These are phyloP conservation scores for Candida chauliodis DNA, from an alignment of 805 yeast genomes.

Conservation along the genomic window DNA sequence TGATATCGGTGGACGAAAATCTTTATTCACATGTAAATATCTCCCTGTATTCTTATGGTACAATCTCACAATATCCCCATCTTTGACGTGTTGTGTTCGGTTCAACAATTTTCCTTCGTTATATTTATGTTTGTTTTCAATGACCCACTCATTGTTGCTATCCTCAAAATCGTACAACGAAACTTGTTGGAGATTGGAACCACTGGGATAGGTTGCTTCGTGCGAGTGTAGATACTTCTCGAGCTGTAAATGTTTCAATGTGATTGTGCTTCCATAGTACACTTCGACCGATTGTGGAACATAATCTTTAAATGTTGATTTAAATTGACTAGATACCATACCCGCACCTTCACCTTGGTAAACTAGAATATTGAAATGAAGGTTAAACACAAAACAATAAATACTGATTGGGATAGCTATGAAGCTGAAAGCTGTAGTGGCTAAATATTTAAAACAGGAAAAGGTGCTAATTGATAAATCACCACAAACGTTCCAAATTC, in stretches of 20 bases:
- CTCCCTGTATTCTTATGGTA: conserved; percentile 68
- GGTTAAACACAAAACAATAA: conserved; percentile 53
- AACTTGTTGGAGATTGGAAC: conserved; percentile 75
- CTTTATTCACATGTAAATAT: conserved; percentile 60
- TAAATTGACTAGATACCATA: conserved; percentile 64
- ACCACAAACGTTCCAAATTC: conserved; percentile 67
- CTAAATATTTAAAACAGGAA: conserved; percentile 37
- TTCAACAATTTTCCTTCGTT: conserved; percentile 38
- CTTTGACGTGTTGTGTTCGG: conserved; percentile 36
- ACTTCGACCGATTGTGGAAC: conserved; percentile 56
- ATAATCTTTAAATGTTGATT: conserved; percentile 49
- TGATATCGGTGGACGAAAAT: conserved; percentile 78
- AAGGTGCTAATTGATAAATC: conserved; percentile 51
- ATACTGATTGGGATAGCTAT: conserved; percentile 54
- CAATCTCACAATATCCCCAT: conserved; percentile 60
- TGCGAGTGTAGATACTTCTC: conserved; percentile 86
- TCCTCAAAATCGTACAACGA: conserved; percentile 64
- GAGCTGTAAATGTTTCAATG: conserved; percentile 63
- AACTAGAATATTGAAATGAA: conserved; percentile 51
- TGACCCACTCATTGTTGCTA: conserved; percentile 66
- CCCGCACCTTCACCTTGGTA: conserved; percentile 58
- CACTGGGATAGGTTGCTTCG: conserved; percentile 55
- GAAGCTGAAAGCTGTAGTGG: conserved; percentile 38
- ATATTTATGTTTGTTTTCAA: conserved; percentile 45
- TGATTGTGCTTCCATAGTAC: conserved; percentile 66